phyloP scores from a whole-genome alignment of 345 rosid species.

The Hibiscus mutabilis region DNA sequence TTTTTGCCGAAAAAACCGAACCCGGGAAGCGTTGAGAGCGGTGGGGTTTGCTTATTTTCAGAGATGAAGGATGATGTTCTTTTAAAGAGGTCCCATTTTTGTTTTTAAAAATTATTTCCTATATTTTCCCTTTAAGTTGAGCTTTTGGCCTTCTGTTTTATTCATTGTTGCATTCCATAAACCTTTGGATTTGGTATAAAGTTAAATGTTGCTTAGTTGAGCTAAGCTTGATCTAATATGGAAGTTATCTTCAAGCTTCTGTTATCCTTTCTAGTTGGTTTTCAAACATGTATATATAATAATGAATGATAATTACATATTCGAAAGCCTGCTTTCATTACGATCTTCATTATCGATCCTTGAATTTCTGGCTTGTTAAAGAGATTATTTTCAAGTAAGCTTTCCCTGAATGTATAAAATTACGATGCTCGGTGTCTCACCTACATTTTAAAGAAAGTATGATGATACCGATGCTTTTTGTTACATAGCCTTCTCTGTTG shows the following conservation, averaged over 20 bases:
- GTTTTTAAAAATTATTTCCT: no score
- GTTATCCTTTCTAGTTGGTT: not conserved
- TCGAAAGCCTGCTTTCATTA: not conserved
- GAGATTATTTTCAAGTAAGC: not conserved
- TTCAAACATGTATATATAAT: not conserved
- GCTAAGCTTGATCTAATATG: not conserved
- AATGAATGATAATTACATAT: not conserved
- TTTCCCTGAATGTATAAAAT: not conserved
- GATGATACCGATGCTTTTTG: not conserved
- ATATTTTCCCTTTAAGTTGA: not conserved
- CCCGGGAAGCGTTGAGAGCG: conserved; percentile 28
- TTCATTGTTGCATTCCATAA: not conserved
- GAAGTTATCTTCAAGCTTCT: not conserved
- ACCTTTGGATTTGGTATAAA: not conserved
- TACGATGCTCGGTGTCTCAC: not conserved
- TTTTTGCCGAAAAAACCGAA: conserved; percentile 55
- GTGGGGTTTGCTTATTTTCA: not conserved
- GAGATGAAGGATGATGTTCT: conserved; percentile 15
- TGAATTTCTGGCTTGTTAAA: not conserved
- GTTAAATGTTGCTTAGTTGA: not conserved
- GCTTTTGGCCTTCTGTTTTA: not conserved
- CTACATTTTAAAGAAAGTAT: not conserved
- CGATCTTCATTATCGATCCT: not conserved
- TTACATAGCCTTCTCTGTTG: not conserved
- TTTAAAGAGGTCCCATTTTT: not conserved